phyloP scores from a whole-genome alignment of 2,329 filamentous ascomycete genomes.

The Orbilia brochopaga region DNA sequence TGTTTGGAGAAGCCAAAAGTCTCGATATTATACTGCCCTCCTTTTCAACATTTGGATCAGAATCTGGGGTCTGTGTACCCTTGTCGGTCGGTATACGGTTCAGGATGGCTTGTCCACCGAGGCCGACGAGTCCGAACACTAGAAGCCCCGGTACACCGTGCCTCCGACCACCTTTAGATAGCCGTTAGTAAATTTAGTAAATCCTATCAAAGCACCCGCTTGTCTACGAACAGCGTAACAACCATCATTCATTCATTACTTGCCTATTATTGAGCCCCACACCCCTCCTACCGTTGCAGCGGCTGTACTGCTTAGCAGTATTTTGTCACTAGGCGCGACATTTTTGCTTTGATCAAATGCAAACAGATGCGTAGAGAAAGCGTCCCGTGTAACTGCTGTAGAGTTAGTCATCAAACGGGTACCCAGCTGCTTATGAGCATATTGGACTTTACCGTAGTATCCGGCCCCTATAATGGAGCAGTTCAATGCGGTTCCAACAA shows the following conservation, averaged over 20 bases:
- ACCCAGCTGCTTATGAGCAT: not conserved
- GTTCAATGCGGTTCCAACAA: conserved; percentile 35
- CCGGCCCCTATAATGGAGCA: conserved; percentile 34
- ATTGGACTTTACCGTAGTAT: conserved; percentile 30
- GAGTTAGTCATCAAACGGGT: not conserved
- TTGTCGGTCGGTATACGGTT: conserved; percentile 6
- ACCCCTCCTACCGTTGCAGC: conserved; percentile 31
- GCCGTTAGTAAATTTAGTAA: not conserved
- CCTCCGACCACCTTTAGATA: conserved; percentile 30
- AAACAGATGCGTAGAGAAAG: conserved; percentile 19
- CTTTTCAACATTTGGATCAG: conserved; percentile 4
- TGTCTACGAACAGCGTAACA: too few relatives aligned
- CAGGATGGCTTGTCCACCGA: conserved; percentile 14
- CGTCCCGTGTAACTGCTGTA: conserved; percentile 25
- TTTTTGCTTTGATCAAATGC: conserved; percentile 1
- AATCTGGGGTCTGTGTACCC: not conserved
- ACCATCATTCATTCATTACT: not conserved
- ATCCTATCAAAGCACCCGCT: not conserved
- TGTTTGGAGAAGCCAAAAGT: conserved; percentile 25
- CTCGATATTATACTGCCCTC: conserved; percentile 20
- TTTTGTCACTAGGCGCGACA: not conserved
- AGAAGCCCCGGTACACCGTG: conserved; percentile 30
- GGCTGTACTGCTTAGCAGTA: conserved; percentile 21
- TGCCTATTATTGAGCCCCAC: conserved; percentile 43
- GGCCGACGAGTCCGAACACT: conserved; percentile 26